Evolutionary conservation across 2,329 filamentous ascomycete species (phyloP).

Genomic region (Neurospora sp.): DNA sequence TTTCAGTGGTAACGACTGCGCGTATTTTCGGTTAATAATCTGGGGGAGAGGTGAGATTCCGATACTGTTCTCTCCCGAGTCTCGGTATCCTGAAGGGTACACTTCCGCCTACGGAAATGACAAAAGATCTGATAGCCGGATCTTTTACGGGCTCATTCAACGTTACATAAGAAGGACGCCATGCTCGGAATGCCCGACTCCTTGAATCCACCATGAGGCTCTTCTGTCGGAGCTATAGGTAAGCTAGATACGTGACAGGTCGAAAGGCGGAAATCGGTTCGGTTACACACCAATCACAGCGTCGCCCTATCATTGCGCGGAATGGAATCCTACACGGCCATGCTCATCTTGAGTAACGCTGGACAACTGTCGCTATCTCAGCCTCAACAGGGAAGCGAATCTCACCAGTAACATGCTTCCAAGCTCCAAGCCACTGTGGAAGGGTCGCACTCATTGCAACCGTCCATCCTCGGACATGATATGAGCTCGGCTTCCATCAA

Average conservation of each 20-base stretch:
- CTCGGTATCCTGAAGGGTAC: not conserved
- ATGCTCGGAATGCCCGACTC: not conserved
- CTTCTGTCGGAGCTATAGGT: not conserved
- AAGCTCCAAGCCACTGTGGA: not conserved
- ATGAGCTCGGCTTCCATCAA: not conserved
- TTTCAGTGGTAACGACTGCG: not conserved
- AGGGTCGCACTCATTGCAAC: not conserved
- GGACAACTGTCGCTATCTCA: not conserved
- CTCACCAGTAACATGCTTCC: not conserved
- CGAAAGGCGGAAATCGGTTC: not conserved
- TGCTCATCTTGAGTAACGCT: not conserved
- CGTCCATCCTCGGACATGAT: not conserved
- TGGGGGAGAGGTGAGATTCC: not conserved
- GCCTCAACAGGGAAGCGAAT: not conserved
- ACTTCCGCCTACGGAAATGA: too few relatives aligned
- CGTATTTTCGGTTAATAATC: not conserved
- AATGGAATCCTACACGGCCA: not conserved
- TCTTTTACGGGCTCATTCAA: not conserved
- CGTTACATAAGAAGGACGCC: not conserved
- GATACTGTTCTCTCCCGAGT: not conserved
- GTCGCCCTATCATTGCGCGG: not conserved
- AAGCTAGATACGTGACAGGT: not conserved
- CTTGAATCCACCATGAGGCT: not conserved
- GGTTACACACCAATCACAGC: not conserved
- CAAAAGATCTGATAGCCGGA: not conserved